Conservation (phyloP, 1,139 yeast species). For the Suhomyces yuchorum region DNA sequence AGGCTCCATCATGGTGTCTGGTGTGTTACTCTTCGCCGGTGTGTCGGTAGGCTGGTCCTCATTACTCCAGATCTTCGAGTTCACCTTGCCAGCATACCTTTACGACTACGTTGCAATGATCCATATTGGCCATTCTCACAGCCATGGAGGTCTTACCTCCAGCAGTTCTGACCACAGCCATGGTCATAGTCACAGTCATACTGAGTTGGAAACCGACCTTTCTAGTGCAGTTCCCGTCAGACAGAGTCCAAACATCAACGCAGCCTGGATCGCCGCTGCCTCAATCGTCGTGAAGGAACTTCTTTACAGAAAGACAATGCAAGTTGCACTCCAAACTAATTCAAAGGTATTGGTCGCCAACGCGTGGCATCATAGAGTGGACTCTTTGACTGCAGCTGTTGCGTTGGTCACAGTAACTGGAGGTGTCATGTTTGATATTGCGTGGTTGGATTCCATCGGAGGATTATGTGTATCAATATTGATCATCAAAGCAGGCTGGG, state of each 20-base stretch:
- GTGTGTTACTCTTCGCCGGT: conserved; percentile 83
- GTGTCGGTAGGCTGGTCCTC: conserved; percentile 90
- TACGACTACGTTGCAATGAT: conserved; percentile 46
- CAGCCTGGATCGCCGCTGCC: conserved; percentile 94
- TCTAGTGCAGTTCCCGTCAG: conserved; percentile 9
- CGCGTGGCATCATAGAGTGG: conserved; percentile 99
- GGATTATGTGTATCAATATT: conserved; percentile 82
- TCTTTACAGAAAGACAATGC: conserved; percentile 78
- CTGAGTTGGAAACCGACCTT: not conserved
- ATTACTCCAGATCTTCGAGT: conserved; percentile 67
- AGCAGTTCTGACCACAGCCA: conserved; percentile 13
- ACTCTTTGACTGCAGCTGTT: conserved; percentile 86
- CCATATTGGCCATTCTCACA: conserved; percentile 57
- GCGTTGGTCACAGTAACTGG: conserved; percentile 87
- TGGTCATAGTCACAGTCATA: conserved; percentile 22
- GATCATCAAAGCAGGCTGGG: conserved; percentile 82
- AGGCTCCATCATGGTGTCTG: conserved; percentile 87
- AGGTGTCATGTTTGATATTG: conserved; percentile 73
- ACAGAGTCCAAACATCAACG: conserved; percentile 73
- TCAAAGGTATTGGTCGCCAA: conserved; percentile 92
- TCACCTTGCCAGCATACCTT: conserved; percentile 57
- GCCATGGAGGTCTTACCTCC: conserved; percentile 28
- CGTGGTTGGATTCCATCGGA: conserved; percentile 90
- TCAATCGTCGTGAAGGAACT: conserved; percentile 86
- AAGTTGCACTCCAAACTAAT: conserved; percentile 72